These are phyloP conservation scores for Myriosclerotinia duriaeana DNA, from an alignment of 2,329 filamentous ascomycete genomes.

Conservation along the genomic window DNA sequence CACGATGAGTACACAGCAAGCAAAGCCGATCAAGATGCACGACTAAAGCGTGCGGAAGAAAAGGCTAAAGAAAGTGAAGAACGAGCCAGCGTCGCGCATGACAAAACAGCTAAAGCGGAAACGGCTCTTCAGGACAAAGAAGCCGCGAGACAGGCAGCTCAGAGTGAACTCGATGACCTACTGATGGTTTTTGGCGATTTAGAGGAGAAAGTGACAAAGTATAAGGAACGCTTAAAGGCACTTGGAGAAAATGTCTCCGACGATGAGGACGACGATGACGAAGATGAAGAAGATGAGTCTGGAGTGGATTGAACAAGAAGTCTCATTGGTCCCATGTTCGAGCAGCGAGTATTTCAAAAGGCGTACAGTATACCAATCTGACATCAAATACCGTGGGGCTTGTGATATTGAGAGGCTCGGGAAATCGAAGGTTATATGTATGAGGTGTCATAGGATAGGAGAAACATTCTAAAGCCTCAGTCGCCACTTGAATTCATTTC, in stretches of 20 bases:
- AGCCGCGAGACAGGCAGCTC: conserved; percentile 61
- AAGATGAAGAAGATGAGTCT: conserved; percentile 45
- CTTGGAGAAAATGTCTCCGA: conserved; percentile 73
- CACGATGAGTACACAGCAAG: conserved; percentile 52
- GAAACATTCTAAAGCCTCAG: background rate
- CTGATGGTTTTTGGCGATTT: conserved; percentile 78
- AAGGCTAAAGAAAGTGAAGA: conserved; percentile 46
- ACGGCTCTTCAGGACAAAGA: conserved; percentile 49
- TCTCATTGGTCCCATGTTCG: background rate
- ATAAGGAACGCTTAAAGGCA: conserved; percentile 58
- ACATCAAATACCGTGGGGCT: background rate
- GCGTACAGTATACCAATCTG: conserved; percentile 1
- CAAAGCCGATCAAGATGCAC: conserved; percentile 36
- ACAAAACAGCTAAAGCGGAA: conserved; percentile 39
- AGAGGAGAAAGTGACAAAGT: conserved; percentile 72
- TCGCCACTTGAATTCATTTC: background rate
- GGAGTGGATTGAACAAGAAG: conserved; percentile 20
- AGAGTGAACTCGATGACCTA: conserved; percentile 76
- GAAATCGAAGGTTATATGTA: background rate
- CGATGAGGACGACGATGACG: conserved; percentile 62
- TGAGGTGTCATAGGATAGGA: conserved; percentile 3
- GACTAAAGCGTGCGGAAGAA: conserved; percentile 42
- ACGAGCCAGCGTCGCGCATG: conserved; percentile 38
- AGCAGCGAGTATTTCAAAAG: conserved; percentile 3
- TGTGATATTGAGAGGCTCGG: background rate